phyloP scores from a whole-genome alignment of 2,329 filamentous ascomycete species.

The Aspergillus quadricinctus region DNA sequence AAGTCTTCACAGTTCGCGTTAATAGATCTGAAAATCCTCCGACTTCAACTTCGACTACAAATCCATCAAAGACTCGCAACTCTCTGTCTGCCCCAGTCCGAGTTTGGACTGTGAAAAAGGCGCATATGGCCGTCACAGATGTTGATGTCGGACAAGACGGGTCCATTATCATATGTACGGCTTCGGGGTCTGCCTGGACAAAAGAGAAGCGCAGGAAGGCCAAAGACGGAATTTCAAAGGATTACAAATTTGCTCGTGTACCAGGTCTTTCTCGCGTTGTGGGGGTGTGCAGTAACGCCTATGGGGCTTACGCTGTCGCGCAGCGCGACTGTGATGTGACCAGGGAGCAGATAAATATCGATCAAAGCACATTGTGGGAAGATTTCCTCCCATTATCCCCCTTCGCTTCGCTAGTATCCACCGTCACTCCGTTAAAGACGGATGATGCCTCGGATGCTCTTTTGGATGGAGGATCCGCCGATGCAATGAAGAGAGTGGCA shows the following conservation, averaged over 20 bases:
- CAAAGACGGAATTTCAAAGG: conserved; percentile 71
- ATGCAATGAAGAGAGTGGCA: conserved; percentile 37
- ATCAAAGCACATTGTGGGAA: conserved; percentile 65
- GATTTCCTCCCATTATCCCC: conserved; percentile 68
- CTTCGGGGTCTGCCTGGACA: conserved; percentile 89
- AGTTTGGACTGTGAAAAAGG: conserved; percentile 85
- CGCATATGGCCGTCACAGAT: conserved; percentile 76
- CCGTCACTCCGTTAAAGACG: conserved; percentile 34
- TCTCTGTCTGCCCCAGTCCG: conserved; percentile 73
- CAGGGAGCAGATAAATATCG: conserved; percentile 64
- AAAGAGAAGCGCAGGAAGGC: conserved; percentile 77
- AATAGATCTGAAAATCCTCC: conserved; percentile 62
- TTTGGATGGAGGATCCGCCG: conserved; percentile 14
- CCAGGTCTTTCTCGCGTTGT: conserved; percentile 81
- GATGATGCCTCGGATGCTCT: conserved; percentile 38
- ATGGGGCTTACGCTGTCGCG: conserved; percentile 83
- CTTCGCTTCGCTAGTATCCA: conserved; percentile 56
- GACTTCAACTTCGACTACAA: conserved; percentile 72
- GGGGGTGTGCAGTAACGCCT: conserved; percentile 79
- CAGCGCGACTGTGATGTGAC: conserved; percentile 81
- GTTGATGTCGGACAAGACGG: conserved; percentile 88
- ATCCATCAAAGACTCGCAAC: conserved; percentile 82
- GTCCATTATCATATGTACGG: conserved; percentile 88
- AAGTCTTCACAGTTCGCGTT: conserved; percentile 80
- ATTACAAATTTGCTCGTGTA: conserved; percentile 93